Evolutionary conservation across 768 basidiomycete genomes (phyloP).

Genomic region (Tricholomella constricta): DNA sequence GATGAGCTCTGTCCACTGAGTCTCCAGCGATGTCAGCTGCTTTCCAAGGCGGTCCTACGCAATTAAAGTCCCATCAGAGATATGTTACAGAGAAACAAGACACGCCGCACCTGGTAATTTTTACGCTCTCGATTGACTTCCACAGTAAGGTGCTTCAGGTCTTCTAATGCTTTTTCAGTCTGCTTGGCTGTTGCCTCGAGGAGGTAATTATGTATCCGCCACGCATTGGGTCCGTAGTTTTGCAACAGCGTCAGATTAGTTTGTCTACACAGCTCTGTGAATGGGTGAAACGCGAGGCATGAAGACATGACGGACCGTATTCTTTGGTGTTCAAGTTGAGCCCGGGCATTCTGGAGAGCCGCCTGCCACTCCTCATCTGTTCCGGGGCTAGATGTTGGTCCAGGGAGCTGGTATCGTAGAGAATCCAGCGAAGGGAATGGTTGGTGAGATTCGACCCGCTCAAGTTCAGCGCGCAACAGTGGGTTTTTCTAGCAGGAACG

Average conservation of each 20-base stretch:
- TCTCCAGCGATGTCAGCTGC: constrained; percentile 81
- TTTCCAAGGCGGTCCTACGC: constrained; percentile 73
- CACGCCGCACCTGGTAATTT: constrained; percentile 69
- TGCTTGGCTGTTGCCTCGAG: constrained; percentile 77
- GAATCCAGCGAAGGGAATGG: constrained; percentile 70
- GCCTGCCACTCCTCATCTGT: constrained; percentile 77
- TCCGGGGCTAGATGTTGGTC: constrained; percentile 59
- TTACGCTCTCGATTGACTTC: constrained; percentile 89
- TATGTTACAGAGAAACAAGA: not conserved
- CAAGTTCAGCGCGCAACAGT: constrained; percentile 70
- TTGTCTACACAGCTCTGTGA: constrained; percentile 49
- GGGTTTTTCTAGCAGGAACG: constrained; percentile 55
- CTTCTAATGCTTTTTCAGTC: constrained; percentile 72
- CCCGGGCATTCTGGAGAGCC: constrained; percentile 74
- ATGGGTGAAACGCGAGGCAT: not conserved
- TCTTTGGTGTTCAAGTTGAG: constrained; percentile 84
- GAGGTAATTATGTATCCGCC: constrained; percentile 89
- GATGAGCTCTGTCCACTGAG: constrained; percentile 90
- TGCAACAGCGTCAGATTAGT: constrained; percentile 83
- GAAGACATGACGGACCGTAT: constrained; percentile 53
- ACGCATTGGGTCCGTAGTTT: constrained; percentile 88
- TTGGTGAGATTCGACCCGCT: constrained; percentile 69
- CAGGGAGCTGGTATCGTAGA: constrained; percentile 72
- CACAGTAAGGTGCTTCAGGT: constrained; percentile 74
- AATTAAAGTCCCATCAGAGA: not conserved